Evolutionary conservation across 768 basidiomycete species (phyloP).

Genomic region (Mycena amicta): DNA sequence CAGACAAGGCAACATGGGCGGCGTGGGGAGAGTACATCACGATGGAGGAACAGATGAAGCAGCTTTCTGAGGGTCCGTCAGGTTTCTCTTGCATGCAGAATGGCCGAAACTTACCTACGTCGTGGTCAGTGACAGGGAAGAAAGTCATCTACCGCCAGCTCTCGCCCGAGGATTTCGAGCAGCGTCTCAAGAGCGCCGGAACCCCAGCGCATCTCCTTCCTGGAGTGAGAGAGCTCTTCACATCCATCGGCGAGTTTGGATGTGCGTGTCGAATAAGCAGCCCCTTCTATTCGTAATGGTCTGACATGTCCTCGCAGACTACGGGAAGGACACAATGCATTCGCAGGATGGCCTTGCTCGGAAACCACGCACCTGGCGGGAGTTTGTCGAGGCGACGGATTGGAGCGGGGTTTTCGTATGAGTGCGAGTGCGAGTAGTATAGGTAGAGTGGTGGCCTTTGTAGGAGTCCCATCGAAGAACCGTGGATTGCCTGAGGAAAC

Average conservation of each 20-base stretch:
- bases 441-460: too few species aligned
- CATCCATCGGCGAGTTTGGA: conserved; percentile 5
- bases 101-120: background rate
- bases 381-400: conserved; percentile 9
- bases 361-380: conserved; percentile 6
- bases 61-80: conserved; percentile 5
- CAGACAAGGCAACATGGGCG: background rate
- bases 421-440: too few species aligned
- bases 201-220: background rate
- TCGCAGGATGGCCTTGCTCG: background rate
- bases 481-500: too few species aligned
- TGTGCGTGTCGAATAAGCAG: background rate
- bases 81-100: too few species aligned
- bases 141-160: conserved; percentile 3
- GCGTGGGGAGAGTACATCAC: background rate
- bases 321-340: background rate
- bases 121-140: conserved; percentile 11
- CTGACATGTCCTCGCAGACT: background rate
- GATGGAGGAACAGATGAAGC: background rate
- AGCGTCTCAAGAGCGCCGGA: background rate
- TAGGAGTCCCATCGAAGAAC: too few species aligned
- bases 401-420: conserved; percentile 6
- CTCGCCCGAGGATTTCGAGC: conserved; percentile 5
- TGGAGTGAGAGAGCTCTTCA: background rate
- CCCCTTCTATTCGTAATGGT: background rate